Evolutionary conservation across 2,329 filamentous ascomycete species (phyloP), one percentile per base, ranked within the genome.

Genomic region (Aspergillus viridinutans): DNA sequence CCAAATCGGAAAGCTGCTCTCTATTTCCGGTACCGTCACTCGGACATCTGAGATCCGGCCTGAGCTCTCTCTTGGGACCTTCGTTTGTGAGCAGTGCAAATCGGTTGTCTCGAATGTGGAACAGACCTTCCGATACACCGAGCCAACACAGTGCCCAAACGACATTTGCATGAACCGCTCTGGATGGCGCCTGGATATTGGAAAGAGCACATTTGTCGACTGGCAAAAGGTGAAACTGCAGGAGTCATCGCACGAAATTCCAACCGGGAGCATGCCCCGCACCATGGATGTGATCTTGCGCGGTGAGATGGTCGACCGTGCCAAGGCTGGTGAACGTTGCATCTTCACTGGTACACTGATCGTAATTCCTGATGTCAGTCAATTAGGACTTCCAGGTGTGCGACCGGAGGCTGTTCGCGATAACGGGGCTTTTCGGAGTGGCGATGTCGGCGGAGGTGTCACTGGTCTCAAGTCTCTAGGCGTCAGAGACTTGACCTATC

Each of bases 181-280:
- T 57, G 91, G 90, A n/a, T 99, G 94, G 94, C 87, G 92, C 63
- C 78, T 99, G n/a, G 93, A 99, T 67, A 97, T 99, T 68, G 84
- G 91, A 47, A 93, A 96, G 74, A 97, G 92, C 74, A 97, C 92
- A 0, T 99, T 99, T 72, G 90, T 99, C 60, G 94, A 99, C 77
- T 99, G 94, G 94, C 94, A 99, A 72, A 97, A 97, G 74, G 92
- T 97, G 25, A 90, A 95, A 61, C 91, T 97, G 60, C 94, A 99
- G 76, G 94, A 99, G 75, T 99, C 97, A 78, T 96, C 92, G 64
- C 93, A 93, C 3, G 94, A 99, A 72, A 99, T 99, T 40, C 94
- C 94, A 0, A 99, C 94, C 0, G 94, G 94, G 54, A 97, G 92
- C 77, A 99, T 99, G 94, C 94, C 94, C 25, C 85, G 94, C 58